phyloP scores from a whole-genome alignment of 495 filamentous ascomycete species.

The Clavariopsis aquatica region DNA sequence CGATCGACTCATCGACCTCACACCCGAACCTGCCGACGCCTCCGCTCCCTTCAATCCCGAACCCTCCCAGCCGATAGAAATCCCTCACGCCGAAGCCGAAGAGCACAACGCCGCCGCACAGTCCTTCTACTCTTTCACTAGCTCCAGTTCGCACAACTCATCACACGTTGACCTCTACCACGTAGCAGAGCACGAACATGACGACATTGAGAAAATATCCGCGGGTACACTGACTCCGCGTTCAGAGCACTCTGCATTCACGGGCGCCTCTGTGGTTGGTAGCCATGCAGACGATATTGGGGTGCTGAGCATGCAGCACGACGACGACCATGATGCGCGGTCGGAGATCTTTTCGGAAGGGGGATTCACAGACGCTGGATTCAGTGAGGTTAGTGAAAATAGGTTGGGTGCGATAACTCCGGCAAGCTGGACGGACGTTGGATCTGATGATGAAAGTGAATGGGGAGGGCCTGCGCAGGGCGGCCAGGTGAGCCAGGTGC shows the following conservation, averaged over 20 bases:
- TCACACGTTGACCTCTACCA: neutral
- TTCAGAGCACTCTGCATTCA: slow-evolving; percentile 30
- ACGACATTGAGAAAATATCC: slow-evolving; percentile 27
- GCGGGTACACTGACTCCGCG: slow-evolving; percentile 38
- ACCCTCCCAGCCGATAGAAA: slow-evolving; percentile 22
- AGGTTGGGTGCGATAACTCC: slow-evolving; percentile 31
- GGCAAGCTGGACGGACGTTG: slow-evolving; percentile 39
- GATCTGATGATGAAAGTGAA: slow-evolving; percentile 39
- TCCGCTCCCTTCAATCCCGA: slow-evolving; percentile 8
- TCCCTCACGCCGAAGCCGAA: slow-evolving; percentile 21
- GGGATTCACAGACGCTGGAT: slow-evolving; percentile 34
- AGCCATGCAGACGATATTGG: slow-evolving; percentile 36
- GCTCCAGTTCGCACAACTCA: slow-evolving; percentile 4
- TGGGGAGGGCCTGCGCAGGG: slow-evolving; percentile 22
- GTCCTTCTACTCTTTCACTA: slow-evolving; percentile 36
- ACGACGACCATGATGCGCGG: slow-evolving; percentile 34
- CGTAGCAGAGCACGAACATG: slow-evolving; percentile 9
- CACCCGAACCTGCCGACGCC: slow-evolving; percentile 20
- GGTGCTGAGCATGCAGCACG: slow-evolving; percentile 33
- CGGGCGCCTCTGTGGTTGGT: slow-evolving; percentile 26
- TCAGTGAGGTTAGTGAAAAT: slow-evolving; percentile 29
- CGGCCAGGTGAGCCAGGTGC: slow-evolving; percentile 13
- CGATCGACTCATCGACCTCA: slow-evolving; percentile 27
- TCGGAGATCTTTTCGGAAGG: slow-evolving; percentile 35
- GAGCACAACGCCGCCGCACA: slow-evolving; percentile 23